Conservation (phyloP, 1,139 yeast genomes). For the Pichia norvegensis region DNA sequence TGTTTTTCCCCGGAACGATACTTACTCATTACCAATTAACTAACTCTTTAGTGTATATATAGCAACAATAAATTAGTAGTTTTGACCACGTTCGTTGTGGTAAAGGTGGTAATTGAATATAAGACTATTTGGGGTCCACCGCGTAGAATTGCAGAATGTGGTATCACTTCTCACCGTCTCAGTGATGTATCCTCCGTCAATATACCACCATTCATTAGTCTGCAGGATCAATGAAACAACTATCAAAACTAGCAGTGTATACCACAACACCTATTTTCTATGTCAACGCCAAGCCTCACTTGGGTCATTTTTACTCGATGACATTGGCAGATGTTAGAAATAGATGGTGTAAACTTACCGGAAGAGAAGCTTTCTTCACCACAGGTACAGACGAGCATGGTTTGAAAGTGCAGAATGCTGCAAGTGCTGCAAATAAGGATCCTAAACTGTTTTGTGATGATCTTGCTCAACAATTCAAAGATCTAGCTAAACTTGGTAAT, state of each 20-base stretch:
- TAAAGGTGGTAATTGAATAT: no score
- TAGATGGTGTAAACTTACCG: slow-evolving; percentile 57
- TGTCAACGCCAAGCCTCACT: slow-evolving; percentile 92
- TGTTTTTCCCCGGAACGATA: not conserved
- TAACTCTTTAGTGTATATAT: no score
- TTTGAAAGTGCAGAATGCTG: slow-evolving; percentile 72
- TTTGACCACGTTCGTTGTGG: no score
- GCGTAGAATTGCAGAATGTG: no score
- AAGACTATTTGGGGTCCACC: no score
- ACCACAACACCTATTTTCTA: slow-evolving; percentile 92
- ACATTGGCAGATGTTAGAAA: slow-evolving; percentile 68
- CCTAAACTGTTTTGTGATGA: slow-evolving; percentile 71
- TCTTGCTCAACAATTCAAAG: slow-evolving; percentile 56
- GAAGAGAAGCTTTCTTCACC: slow-evolving; percentile 48
- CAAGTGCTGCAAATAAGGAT: slow-evolving; percentile 44
- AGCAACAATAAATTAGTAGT: no score
- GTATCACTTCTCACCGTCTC: no score
- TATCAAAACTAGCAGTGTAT: slow-evolving; percentile 32
- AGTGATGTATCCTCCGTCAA: no score
- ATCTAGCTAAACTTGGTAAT: slow-evolving; percentile 48
- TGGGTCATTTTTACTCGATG: slow-evolving; percentile 91
- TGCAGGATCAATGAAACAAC: slow-evolving; percentile 9
- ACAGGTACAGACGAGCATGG: slow-evolving; percentile 99
- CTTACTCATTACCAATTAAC: no score
- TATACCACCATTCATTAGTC: no score